These are phyloP conservation scores for Oryza glumipatula DNA, from an alignment of 176 grass and related monocot genomes.

Conservation along the genomic window DNA sequence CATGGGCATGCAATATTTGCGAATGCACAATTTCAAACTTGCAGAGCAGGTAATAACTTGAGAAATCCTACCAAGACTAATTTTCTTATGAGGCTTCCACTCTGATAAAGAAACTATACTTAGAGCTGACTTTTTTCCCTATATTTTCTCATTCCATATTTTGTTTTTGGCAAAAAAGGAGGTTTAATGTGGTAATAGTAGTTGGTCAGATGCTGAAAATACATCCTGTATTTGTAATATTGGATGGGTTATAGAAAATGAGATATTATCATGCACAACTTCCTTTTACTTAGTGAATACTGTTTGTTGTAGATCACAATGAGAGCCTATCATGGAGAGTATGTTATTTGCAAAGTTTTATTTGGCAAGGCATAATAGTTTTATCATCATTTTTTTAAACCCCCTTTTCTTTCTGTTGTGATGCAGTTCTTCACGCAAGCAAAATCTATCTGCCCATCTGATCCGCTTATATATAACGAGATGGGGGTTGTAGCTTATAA, in stretches of 20 bases:
- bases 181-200: constrained; percentile 5
- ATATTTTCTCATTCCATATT: not conserved
- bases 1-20: constrained; percentile 93
- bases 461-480: constrained; percentile 97
- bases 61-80: not conserved
- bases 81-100: constrained; percentile 3
- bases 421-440: constrained; percentile 93
- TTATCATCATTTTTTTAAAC: constrained; percentile 29
- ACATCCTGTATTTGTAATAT: constrained; percentile 9
- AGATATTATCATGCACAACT: constrained; percentile 5
- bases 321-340: not conserved
- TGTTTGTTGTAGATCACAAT: constrained; percentile 8
- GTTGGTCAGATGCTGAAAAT: constrained; percentile 5
- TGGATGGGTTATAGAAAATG: constrained; percentile 2
- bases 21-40: constrained; percentile 92
- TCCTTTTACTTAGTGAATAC: constrained; percentile 1
- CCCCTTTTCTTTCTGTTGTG: constrained; percentile 44
- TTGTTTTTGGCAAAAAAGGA: constrained; percentile 3
- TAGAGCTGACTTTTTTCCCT: not conserved
- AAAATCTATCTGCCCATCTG: constrained; percentile 85
- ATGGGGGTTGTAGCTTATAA: constrained; percentile 94
- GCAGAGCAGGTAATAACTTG: constrained; percentile 83
- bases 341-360: constrained; percentile 21
- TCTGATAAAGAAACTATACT: constrained; percentile 16
- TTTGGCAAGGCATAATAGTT: constrained; percentile 17